Percentiles rank a stretch among this genome's conserved stretches.
These are phyloP conservation scores for Brassica incana DNA, from an alignment of 345 rosid genomes.

Conservation along the genomic window DNA sequence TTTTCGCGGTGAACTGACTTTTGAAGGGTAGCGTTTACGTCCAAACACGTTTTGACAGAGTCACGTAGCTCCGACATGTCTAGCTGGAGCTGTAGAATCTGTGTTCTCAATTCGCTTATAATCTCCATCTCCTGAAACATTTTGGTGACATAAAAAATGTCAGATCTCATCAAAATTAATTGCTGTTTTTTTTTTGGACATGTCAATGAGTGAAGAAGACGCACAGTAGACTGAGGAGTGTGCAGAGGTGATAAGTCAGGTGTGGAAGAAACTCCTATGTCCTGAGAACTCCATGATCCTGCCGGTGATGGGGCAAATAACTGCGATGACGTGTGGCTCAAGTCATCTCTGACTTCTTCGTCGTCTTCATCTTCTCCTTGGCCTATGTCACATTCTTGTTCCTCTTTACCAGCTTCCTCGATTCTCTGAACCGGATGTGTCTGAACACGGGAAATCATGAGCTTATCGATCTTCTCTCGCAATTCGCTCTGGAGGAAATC, in stretches of 20 bases:
- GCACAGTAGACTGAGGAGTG: conserved; percentile 13
- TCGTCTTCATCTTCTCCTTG: conserved; percentile 34
- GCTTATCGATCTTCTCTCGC: conserved; percentile 63
- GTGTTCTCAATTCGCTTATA: conserved; percentile 61
- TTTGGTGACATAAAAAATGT: background rate
- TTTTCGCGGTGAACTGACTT: conserved; percentile 46
- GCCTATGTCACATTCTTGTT: conserved; percentile 30
- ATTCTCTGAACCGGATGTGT: conserved; percentile 45
- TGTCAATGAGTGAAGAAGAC: conserved; percentile 13
- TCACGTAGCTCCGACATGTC: conserved; percentile 76
- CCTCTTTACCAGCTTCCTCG: conserved; percentile 22
- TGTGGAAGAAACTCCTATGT: conserved; percentile 42
- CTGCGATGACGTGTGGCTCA: conserved; percentile 46
- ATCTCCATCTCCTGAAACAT: conserved; percentile 69
- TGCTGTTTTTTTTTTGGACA: background rate
- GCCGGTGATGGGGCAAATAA: conserved; percentile 36
- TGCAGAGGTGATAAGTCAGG: conserved; percentile 10
- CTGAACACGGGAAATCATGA: conserved; percentile 53
- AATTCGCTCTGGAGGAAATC: conserved; percentile 66
- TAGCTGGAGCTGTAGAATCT: conserved; percentile 64
- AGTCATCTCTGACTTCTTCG: conserved; percentile 27
- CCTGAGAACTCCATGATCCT: conserved; percentile 59
- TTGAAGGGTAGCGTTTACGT: conserved; percentile 57
- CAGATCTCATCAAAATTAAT: background rate
- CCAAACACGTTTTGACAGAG: conserved; percentile 56